phyloP scores from a whole-genome alignment of 2,329 filamentous ascomycete genomes.

The Trichoderma sp. region DNA sequence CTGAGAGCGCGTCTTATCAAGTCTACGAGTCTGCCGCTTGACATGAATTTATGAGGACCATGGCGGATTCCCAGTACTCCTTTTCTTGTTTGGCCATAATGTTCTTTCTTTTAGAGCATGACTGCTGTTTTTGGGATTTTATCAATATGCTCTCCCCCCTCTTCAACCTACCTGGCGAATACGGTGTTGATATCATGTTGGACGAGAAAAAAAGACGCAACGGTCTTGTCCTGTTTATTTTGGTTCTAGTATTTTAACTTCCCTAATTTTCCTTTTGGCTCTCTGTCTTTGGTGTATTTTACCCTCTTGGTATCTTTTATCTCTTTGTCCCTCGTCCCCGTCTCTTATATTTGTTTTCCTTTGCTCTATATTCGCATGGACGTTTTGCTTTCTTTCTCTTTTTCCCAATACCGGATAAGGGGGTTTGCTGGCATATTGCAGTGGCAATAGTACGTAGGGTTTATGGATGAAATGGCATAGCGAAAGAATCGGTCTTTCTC shows the following conservation, averaged over 20 bases:
- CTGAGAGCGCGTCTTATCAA: neutral
- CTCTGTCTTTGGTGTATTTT: slow-evolving; percentile 24
- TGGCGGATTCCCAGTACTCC: neutral
- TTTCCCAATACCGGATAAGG: slow-evolving; percentile 1
- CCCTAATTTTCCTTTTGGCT: slow-evolving; percentile 9
- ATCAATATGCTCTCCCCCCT: neutral
- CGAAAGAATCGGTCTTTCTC: slow-evolving; percentile 15
- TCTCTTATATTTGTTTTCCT: neutral
- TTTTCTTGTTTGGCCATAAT: neutral
- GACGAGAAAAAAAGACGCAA: slow-evolving; percentile 18
- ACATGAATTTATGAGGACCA: slow-evolving; percentile 12
- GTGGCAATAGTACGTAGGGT: slow-evolving; percentile 2
- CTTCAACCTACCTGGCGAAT: slow-evolving; percentile 14
- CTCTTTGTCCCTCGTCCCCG: slow-evolving; percentile 13
- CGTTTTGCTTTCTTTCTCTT: neutral
- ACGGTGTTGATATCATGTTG: slow-evolving; percentile 20
- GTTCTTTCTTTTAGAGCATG: neutral
- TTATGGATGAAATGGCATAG: slow-evolving; percentile 16
- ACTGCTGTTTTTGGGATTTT: slow-evolving; percentile 13
- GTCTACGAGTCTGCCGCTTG: neutral
- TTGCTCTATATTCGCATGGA: neutral
- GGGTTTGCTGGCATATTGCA: neutral
- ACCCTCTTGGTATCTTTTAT: slow-evolving; percentile 22
- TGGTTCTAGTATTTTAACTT: neutral
- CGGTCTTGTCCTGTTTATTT: slow-evolving; percentile 7